A percentile compares a stretch with the other conserved stretches of the same genome.
Conservation (phyloP, 495 filamentous ascomycete genomes). For the Copromyces sp. region DNA sequence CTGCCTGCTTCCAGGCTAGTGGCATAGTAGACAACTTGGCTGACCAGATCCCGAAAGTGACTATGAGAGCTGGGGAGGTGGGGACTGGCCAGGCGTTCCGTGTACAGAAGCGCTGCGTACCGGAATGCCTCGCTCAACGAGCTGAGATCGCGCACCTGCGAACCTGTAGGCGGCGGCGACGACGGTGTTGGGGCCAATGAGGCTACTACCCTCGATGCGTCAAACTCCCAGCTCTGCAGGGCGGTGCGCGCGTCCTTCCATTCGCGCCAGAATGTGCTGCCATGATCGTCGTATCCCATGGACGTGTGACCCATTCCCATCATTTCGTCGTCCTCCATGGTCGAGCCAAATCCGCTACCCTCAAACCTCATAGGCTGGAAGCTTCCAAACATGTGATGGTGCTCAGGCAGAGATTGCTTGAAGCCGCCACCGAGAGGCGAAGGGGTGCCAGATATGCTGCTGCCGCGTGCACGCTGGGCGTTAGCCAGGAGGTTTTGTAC, state of each 20-base stretch:
- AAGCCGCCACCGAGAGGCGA: slow-evolving; percentile 40
- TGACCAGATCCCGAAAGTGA: slow-evolving; percentile 75
- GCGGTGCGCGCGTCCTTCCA: slow-evolving; percentile 69
- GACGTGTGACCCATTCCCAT: slow-evolving; percentile 22
- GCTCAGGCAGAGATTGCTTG: slow-evolving; percentile 28
- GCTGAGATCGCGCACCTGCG: slow-evolving; percentile 44
- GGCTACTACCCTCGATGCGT: slow-evolving; percentile 36
- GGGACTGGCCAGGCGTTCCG: slow-evolving; percentile 77
- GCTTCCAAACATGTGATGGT: slow-evolving; percentile 15
- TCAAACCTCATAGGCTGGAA: slow-evolving; percentile 41
- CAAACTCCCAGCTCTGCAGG: slow-evolving; percentile 75
- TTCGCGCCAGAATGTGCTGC: slow-evolving; percentile 68
- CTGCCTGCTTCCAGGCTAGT: slow-evolving; percentile 57
- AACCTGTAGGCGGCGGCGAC: slow-evolving; percentile 25
- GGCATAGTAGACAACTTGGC: slow-evolving; percentile 71
- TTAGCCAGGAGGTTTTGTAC: slow-evolving; percentile 30
- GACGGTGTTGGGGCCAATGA: slow-evolving; percentile 9
- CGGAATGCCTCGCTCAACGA: slow-evolving; percentile 80
- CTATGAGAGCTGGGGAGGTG: slow-evolving; percentile 61
- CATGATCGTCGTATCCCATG: slow-evolving; percentile 39
- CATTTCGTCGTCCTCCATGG: slow-evolving; percentile 37
- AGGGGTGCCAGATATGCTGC: slow-evolving; percentile 7
- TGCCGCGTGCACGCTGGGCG: slow-evolving; percentile 16
- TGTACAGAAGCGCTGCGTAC: slow-evolving; percentile 80
- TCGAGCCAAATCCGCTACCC: slow-evolving; percentile 49